phyloP scores from a whole-genome alignment of 2,329 filamentous ascomycete species.

The Microcyclosporella mali region DNA sequence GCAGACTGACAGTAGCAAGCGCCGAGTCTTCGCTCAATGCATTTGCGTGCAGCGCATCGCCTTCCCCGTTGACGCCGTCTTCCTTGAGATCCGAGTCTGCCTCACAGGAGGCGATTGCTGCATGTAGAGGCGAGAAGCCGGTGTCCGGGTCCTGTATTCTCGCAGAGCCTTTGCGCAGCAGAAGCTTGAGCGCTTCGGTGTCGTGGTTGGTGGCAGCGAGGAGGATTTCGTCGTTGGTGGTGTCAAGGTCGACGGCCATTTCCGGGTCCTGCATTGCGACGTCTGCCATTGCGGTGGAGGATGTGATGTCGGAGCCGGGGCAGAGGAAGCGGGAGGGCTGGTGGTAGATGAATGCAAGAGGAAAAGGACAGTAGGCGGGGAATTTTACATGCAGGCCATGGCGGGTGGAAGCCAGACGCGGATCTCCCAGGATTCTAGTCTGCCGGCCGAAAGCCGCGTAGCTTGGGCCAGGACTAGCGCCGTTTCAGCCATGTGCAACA shows the following conservation, averaged over 20 bases:
- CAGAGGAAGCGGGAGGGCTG: constrained; percentile 1
- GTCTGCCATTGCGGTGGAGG: constrained; percentile 5
- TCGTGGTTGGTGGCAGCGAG: constrained; percentile 64
- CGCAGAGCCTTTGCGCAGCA: constrained; percentile 61
- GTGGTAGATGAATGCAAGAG: neutral
- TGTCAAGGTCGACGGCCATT: constrained; percentile 37
- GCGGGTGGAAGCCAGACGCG: neutral
- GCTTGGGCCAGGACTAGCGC: too few species aligned
- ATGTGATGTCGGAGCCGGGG: neutral
- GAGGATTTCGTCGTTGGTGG: constrained; percentile 54
- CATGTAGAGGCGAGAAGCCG: constrained; percentile 81
- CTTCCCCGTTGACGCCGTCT: constrained; percentile 26
- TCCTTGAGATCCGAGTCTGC: constrained; percentile 34
- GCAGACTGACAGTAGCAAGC: constrained; percentile 62
- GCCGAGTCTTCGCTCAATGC: constrained; percentile 51
- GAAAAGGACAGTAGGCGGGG: too few species aligned
- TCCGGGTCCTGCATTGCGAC: constrained; percentile 11
- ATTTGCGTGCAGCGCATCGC: constrained; percentile 30
- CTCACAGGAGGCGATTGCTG: constrained; percentile 65
- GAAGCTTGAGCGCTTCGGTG: constrained; percentile 60
- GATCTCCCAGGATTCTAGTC: too few species aligned
- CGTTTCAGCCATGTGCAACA: too few species aligned
- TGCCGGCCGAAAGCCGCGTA: too few species aligned
- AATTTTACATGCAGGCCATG: too few species aligned
- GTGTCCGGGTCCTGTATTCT: constrained; percentile 75